A percentile compares a stretch with the other conserved stretches of the same genome.
Evolutionary conservation across 2,329 filamentous ascomycete genomes (phyloP).

Genomic region (Microcera coccophila): DNA sequence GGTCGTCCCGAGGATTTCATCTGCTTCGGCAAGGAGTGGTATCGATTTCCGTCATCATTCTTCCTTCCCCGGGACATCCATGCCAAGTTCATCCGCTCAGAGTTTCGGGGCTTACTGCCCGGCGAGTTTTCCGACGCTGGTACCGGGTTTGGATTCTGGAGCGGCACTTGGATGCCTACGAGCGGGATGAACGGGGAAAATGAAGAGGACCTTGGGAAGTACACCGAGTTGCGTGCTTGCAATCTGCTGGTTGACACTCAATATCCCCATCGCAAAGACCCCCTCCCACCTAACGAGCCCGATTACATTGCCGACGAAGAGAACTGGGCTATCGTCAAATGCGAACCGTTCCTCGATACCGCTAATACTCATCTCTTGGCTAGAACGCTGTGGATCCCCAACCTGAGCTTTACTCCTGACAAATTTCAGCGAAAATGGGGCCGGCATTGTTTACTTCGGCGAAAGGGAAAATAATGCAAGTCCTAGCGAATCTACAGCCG

Average conservation of each 20-base stretch:
- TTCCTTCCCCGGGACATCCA: slow-evolving; percentile 79
- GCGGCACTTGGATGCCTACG: slow-evolving; percentile 80
- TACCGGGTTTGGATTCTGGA: slow-evolving; percentile 66
- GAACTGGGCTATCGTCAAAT: slow-evolving; percentile 76
- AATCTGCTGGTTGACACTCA: slow-evolving; percentile 84
- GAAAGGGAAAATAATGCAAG: slow-evolving; percentile 41
- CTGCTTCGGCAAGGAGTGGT: slow-evolving; percentile 97
- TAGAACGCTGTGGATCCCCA: slow-evolving; percentile 78
- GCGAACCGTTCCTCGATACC: slow-evolving; percentile 76
- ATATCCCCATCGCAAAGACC: slow-evolving; percentile 55
- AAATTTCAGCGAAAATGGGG: slow-evolving; percentile 76
- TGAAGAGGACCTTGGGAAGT: slow-evolving; percentile 80
- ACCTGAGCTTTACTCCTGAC: slow-evolving; percentile 64
- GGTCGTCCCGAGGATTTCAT: slow-evolving; percentile 63
- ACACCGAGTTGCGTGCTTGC: slow-evolving; percentile 72
- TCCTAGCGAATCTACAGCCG: no score
- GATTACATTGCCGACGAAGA: slow-evolving; percentile 69
- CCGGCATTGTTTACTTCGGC: slow-evolving; percentile 75
- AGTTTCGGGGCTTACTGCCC: slow-evolving; percentile 83
- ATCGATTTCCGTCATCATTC: slow-evolving; percentile 91
- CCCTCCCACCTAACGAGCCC: slow-evolving; percentile 66
- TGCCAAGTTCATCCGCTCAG: slow-evolving; percentile 85
- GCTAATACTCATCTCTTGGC: slow-evolving; percentile 68
- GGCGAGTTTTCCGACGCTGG: slow-evolving; percentile 81
- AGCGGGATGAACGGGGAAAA: slow-evolving; percentile 90